Conservation (phyloP, 169 alveolate species). For the Plasmodium coatneyi region DNA sequence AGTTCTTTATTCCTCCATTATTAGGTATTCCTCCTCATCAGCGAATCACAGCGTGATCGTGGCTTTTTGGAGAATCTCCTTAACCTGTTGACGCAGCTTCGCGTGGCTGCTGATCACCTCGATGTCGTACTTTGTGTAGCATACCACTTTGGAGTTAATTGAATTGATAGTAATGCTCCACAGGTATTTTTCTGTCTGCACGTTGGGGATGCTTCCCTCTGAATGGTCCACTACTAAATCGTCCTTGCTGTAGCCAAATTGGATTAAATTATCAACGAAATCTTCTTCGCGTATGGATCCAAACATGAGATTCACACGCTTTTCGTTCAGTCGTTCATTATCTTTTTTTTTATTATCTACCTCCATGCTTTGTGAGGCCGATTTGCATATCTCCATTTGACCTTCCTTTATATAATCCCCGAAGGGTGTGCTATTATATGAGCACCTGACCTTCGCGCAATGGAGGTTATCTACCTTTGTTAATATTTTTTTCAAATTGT, state of each 20-base stretch:
- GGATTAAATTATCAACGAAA: not conserved
- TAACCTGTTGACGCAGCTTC: slow-evolving; percentile 23
- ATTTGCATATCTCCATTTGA: slow-evolving; percentile 15
- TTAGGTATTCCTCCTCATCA: not conserved
- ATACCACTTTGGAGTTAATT: slow-evolving; percentile 24
- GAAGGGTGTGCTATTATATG: not conserved
- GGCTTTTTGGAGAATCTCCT: slow-evolving; percentile 11
- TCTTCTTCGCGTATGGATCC: slow-evolving; percentile 47
- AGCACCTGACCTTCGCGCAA: slow-evolving; percentile 24
- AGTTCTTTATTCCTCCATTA: not conserved
- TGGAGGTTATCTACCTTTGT: slow-evolving; percentile 24
- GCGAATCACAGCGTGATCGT: not conserved
- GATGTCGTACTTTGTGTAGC: slow-evolving; percentile 54
- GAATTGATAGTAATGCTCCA: slow-evolving; percentile 51
- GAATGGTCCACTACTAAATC: slow-evolving; percentile 17
- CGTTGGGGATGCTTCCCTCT: not conserved
- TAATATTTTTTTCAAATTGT: slow-evolving; percentile 40
- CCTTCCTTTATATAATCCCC: slow-evolving; percentile 62
- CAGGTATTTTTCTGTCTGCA: not conserved
- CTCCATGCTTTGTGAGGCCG: not conserved
- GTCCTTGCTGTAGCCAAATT: slow-evolving; percentile 4
- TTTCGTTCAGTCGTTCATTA: not conserved
- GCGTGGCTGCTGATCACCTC: slow-evolving; percentile 33
- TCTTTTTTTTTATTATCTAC: slow-evolving; percentile 1
- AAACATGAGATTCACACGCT: slow-evolving; percentile 18